Base-by-base conservation (phyloP, 2,329 filamentous ascomycete genomes). In the Hysterium pulicare region DNA sequence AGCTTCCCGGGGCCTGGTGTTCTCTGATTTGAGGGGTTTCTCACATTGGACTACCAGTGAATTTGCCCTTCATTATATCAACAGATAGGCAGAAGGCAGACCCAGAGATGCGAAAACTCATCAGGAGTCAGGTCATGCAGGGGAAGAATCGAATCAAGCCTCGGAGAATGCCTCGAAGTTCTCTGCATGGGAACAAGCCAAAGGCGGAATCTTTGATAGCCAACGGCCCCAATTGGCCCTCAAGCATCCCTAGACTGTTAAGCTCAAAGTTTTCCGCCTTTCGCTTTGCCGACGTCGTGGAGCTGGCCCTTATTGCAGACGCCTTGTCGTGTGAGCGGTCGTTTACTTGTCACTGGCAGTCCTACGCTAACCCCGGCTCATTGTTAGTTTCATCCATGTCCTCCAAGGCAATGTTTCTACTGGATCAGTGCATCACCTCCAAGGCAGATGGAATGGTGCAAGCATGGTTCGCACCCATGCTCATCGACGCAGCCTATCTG, bases 101-200 rank as follows among this genome's bases (percentile, higher is more conserved):
- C 4, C n/a, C 16, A 10, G 47, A 61, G 15, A 53, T 54, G 22
- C 59, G 64, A 34, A 66, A 62, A 48, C 44, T 67, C 30, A 70
- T 69, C 50, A 59, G 66, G 33, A 66, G 62, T 44, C 62, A 68
- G 59, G 69, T 71, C 1, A 72, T 71, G 70, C 56, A 60, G 13
- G 69, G 68, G 5, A 71, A 69, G 47, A 71, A 71, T 41, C 52
- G 54, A 17, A 34, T 16, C n/a, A 34, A 15, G 32, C n/a, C 15
- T 8, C 38, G 23, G 38, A 11, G 15, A 28, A 28, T 11, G 8
- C 22, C 22, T 22, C 17, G 3, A 10, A 16, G n/a, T 5, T 34
- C n/a, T n/a, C 16, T 34, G 16, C 10, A 34, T 34, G 32, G 4
- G n/a, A 10, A 34, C 20, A 15, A 34, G 20, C n/a, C 17, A 16